Percentiles rank a stretch among this genome's conserved stretches.
These are phyloP conservation scores for Plasmopara halstedii DNA, from an alignment of 352 stramenopile species.

Conservation along the genomic window DNA sequence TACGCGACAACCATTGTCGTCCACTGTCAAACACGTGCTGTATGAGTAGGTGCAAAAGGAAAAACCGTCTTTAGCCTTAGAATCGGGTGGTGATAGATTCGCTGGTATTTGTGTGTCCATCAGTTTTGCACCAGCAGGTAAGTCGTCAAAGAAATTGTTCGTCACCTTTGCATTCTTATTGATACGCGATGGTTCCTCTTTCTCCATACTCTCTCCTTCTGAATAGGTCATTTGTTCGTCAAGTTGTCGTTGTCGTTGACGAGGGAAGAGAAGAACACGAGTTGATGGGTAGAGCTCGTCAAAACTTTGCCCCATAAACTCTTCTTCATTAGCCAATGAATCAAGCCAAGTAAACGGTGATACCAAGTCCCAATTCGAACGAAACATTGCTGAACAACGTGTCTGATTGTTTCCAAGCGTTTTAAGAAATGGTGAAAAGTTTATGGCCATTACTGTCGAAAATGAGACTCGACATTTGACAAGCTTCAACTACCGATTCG, in stretches of 20 bases:
- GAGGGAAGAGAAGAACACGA: conserved; percentile 12
- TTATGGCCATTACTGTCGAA: not conserved
- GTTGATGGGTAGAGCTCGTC: conserved; percentile 10
- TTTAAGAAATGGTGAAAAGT: conserved; percentile 11
- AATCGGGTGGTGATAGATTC: conserved; percentile 19
- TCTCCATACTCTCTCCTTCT: conserved; percentile 8
- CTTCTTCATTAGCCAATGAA: conserved; percentile 39
- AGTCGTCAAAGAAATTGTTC: conserved; percentile 44
- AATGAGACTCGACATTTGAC: conserved; percentile 11
- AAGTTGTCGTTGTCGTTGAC: not conserved
- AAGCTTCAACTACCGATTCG: conserved; percentile 2
- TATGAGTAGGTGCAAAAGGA: conserved; percentile 60
- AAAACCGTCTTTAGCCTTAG: conserved; percentile 38
- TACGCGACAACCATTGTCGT: conserved; percentile 36
- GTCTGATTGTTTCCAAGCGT: conserved; percentile 3
- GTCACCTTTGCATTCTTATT: conserved; percentile 19
- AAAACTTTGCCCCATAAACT: conserved; percentile 30
- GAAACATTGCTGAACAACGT: conserved; percentile 28
- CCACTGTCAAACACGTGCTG: conserved; percentile 45
- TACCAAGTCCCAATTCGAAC: conserved; percentile 45
- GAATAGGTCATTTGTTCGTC: conserved; percentile 18
- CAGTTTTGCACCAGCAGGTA: conserved; percentile 35
- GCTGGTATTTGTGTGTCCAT: conserved; percentile 38
- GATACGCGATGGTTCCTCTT: no score
- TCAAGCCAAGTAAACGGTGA: conserved; percentile 40